Evolutionary conservation across 2,329 filamentous ascomycete genomes (phyloP).

Genomic region (Neonectria hederae): DNA sequence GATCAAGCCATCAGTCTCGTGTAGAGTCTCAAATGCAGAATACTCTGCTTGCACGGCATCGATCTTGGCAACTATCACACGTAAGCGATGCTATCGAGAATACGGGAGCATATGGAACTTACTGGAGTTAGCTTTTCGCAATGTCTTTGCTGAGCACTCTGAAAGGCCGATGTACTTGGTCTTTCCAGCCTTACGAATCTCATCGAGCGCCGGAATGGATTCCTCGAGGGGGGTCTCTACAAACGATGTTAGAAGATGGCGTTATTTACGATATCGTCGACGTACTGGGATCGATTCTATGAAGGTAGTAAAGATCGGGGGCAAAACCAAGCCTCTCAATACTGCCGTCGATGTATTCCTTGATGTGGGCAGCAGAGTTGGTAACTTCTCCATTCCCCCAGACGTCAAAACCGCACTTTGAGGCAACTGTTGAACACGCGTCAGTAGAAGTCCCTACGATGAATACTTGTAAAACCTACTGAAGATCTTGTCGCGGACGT

Average conservation of each 20-base stretch:
- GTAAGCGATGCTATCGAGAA: background rate
- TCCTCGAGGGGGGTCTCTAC: slow-evolving; percentile 56
- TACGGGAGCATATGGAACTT: slow-evolving; percentile 14
- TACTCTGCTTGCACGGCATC: slow-evolving; percentile 59
- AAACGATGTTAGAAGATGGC: background rate
- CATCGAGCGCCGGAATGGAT: slow-evolving; percentile 57
- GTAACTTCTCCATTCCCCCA: slow-evolving; percentile 50
- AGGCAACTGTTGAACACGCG: slow-evolving; percentile 50
- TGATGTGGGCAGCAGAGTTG: slow-evolving; percentile 57
- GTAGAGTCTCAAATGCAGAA: slow-evolving; percentile 53
- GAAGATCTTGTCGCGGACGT: slow-evolving; percentile 59
- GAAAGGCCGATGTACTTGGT: slow-evolving; percentile 61
- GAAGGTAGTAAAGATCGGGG: slow-evolving; percentile 57
- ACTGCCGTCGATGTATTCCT: slow-evolving; percentile 58
- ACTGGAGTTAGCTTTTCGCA: slow-evolving; percentile 57
- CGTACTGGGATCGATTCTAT: slow-evolving; percentile 56
- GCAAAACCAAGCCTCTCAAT: slow-evolving; percentile 59
- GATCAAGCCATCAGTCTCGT: slow-evolving; percentile 53
- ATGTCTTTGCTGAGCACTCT: slow-evolving; percentile 56
- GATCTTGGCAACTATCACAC: slow-evolving; percentile 55
- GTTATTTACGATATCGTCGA: background rate
- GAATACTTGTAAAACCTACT: slow-evolving; percentile 42
- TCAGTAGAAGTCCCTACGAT: background rate
- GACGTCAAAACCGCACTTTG: slow-evolving; percentile 56
- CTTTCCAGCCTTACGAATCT: slow-evolving; percentile 56